These are phyloP conservation scores for Geum urbanum DNA, from an alignment of 306 rosid genomes.

Conservation along the genomic window DNA sequence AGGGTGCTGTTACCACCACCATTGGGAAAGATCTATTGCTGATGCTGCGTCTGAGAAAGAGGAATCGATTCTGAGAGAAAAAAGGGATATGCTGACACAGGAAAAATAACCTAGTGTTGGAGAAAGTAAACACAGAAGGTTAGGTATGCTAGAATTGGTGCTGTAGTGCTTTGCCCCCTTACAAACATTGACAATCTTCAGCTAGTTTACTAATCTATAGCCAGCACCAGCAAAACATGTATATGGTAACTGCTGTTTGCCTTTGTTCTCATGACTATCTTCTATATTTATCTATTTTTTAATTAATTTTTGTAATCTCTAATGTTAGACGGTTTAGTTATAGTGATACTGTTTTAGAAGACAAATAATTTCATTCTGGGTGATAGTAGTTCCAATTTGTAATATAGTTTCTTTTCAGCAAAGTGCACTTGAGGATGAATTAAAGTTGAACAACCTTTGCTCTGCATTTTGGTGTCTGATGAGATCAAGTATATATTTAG, in stretches of 20 bases:
- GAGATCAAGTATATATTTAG: too few species aligned
- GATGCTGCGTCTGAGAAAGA: background rate
- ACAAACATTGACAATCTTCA: background rate
- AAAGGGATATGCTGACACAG: too few species aligned
- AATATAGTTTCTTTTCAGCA: too few species aligned
- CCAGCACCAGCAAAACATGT: too few species aligned
- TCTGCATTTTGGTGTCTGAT: too few species aligned
- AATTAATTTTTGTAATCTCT: background rate
- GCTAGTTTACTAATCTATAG: background rate
- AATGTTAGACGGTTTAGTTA: background rate
- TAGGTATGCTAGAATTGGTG: background rate
- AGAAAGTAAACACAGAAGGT: background rate
- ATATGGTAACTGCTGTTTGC: background rate
- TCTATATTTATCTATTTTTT: background rate
- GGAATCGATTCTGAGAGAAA: background rate
- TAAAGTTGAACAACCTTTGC: too few species aligned
- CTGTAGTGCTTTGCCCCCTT: background rate
- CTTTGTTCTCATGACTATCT: background rate
- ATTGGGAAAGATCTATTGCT: background rate
- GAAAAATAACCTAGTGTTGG: too few species aligned
- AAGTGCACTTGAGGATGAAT: too few species aligned
- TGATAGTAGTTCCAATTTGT: too few species aligned
- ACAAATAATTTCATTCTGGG: too few species aligned
- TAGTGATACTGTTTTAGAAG: background rate
- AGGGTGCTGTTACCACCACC: background rate